A percentile compares a stretch with the other conserved stretches of the same genome.
These are phyloP conservation scores for Echinochloa phyllopogon DNA, from an alignment of 176 grass and related monocot species.

Conservation along the genomic window DNA sequence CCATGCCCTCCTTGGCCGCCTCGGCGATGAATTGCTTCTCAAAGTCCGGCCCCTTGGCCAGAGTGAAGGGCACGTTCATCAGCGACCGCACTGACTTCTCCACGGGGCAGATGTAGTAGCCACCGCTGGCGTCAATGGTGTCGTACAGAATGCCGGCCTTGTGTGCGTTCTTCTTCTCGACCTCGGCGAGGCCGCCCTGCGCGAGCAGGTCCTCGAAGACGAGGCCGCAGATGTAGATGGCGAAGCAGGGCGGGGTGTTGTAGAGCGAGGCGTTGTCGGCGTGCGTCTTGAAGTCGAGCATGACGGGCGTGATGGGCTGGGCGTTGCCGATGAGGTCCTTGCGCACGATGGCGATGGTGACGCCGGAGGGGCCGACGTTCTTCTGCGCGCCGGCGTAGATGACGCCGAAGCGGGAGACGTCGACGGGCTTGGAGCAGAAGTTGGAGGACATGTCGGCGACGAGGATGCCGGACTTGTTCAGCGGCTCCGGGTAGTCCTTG, in stretches of 20 bases:
- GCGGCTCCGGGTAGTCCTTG: constrained; percentile 89
- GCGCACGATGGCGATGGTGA: constrained; percentile 84
- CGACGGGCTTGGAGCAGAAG: constrained; percentile 99
- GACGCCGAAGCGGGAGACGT: constrained; percentile 83
- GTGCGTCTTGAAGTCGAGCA: constrained; percentile 97
- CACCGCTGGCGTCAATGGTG: constrained; percentile 79
- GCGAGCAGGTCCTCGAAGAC: constrained; percentile 92
- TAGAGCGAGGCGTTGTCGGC: constrained; percentile 90
- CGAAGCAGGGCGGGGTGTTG: constrained; percentile 97
- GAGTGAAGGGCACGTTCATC: constrained; percentile 94
- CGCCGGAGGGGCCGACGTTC: constrained; percentile 91
- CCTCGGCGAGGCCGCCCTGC: constrained; percentile 78
- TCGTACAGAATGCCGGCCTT: constrained; percentile 87
- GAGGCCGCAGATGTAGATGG: constrained; percentile 86
- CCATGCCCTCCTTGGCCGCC: constrained; percentile 90
- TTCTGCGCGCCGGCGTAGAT: constrained; percentile 99
- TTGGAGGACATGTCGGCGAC: constrained; percentile 99
- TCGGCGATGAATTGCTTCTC: constrained; percentile 97
- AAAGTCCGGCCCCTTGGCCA: constrained; percentile 64
- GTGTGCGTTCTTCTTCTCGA: constrained; percentile 85
- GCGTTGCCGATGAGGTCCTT: constrained; percentile 84
- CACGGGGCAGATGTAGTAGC: constrained; percentile 84
- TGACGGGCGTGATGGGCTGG: constrained; percentile 86
- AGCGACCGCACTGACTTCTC: constrained; percentile 83
- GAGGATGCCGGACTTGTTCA: constrained; percentile 58